Percentiles rank a stretch among this genome's conserved stretches.
Evolutionary conservation across 1,284 basidiomycete species (phyloP).

Genomic region (Afroboletus lepidellus): DNA sequence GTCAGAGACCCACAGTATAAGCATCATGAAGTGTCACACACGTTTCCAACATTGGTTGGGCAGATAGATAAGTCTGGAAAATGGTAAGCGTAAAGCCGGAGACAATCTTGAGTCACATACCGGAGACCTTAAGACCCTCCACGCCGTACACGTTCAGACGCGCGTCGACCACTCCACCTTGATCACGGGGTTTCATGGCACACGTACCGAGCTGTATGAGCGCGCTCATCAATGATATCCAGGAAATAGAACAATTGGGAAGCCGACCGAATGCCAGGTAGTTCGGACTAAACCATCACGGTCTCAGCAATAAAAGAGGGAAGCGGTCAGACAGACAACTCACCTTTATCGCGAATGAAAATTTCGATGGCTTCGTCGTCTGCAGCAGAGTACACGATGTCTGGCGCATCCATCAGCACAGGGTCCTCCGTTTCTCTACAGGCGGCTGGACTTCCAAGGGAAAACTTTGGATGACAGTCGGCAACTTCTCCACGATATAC

Average conservation of each 20-base stretch:
- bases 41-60: constrained; percentile 32
- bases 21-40: constrained; percentile 9
- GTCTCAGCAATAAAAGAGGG: background rate
- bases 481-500: constrained; percentile 53
- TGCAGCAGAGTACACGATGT: constrained; percentile 51
- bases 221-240: background rate
- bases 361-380: constrained; percentile 54
- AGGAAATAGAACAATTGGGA: fast-evolving
- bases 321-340: background rate
- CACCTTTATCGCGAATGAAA: constrained; percentile 36
- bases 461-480: constrained; percentile 49
- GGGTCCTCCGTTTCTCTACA: constrained; percentile 35
- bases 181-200: constrained; percentile 28
- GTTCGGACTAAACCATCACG: constrained; percentile 38
- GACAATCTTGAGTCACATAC: constrained; percentile 12
- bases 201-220: constrained; percentile 31
- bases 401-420: constrained; percentile 41
- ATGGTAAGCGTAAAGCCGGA: too few relatives aligned
- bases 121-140: constrained; percentile 29
- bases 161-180: constrained; percentile 32
- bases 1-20: background rate
- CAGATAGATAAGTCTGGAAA: constrained; percentile 32
- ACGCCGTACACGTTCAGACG: constrained; percentile 32
- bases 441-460: constrained; percentile 43
- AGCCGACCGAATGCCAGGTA: constrained; percentile 55